Conservation (phyloP, 2,329 filamentous ascomycete genomes). For the Fusarium keratoplasticum region DNA sequence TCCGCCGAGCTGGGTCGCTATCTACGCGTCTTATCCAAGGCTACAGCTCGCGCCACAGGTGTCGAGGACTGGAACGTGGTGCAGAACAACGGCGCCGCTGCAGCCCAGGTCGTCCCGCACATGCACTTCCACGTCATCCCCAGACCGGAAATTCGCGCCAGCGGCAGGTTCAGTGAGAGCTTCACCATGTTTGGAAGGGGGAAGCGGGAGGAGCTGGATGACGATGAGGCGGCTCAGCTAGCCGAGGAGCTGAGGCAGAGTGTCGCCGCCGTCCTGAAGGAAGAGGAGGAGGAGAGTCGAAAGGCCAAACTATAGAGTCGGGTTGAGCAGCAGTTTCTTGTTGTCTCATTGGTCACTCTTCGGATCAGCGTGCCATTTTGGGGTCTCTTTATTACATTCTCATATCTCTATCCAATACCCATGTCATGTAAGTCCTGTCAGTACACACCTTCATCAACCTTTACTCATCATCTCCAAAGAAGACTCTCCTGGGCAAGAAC, state of each 20-base stretch:
- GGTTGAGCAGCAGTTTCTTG: conserved; percentile 4
- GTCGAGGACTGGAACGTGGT: conserved; percentile 94
- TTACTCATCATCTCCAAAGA: conserved; percentile 86
- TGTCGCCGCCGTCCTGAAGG: conserved; percentile 60
- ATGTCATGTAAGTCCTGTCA: conserved; percentile 4
- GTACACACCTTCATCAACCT: background rate
- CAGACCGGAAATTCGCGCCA: conserved; percentile 74
- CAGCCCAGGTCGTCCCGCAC: conserved; percentile 92
- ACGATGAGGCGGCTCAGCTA: conserved; percentile 74
- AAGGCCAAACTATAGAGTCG: conserved; percentile 51
- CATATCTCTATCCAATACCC: conserved; percentile 18
- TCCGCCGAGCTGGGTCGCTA: conserved; percentile 74
- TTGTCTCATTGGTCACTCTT: conserved; percentile 15
- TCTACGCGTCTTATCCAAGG: conserved; percentile 79
- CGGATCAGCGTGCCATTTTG: background rate
- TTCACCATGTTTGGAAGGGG: conserved; percentile 89
- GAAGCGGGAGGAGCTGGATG: conserved; percentile 78
- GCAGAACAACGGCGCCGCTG: conserved; percentile 92
- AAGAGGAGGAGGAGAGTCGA: conserved; percentile 45
- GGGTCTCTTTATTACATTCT: background rate
- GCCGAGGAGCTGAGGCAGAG: conserved; percentile 65
- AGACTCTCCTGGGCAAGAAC: conserved; percentile 82
- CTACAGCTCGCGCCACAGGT: conserved; percentile 75
- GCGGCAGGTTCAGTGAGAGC: conserved; percentile 66
- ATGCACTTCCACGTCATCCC: conserved; percentile 97